phyloP scores from a whole-genome alignment of 345 rosid species.

The Salix arbutifolia region DNA sequence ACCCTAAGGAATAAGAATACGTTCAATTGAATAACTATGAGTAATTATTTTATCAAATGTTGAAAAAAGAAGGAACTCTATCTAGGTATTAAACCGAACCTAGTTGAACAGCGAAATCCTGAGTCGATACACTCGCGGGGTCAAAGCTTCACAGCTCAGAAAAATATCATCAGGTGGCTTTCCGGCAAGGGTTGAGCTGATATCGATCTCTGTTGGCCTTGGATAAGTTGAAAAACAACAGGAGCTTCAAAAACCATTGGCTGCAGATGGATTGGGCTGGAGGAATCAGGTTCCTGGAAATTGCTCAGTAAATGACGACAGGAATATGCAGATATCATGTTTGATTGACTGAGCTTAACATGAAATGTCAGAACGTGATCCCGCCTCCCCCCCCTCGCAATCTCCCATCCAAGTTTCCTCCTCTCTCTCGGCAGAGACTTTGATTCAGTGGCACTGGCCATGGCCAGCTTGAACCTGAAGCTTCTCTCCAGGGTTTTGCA shows the following conservation, averaged over 20 bases:
- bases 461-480: not conserved
- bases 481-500: not conserved
- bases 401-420: not conserved
- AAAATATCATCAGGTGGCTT: too few species aligned
- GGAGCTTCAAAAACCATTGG: not conserved
- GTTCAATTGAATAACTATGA: too few species aligned
- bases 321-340: constrained; percentile 2
- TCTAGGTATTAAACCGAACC: too few species aligned
- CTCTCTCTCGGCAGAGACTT: not conserved
- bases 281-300: constrained; percentile 25
- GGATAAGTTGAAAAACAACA: too few species aligned
- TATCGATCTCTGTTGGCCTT: not conserved
- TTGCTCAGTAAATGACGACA: not conserved
- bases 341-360: not conserved
- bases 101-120: too few species aligned
- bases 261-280: constrained; percentile 6
- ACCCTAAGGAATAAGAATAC: too few species aligned
- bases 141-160: too few species aligned
- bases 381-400: too few species aligned
- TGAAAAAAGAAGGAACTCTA: too few species aligned
- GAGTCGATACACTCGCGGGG: too few species aligned
- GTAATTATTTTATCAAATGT: too few species aligned
- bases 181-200: too few species aligned
- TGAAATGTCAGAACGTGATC: not conserved
- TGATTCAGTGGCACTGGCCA: not conserved